Base-by-base conservation (phyloP, 768 basidiomycete genomes). In the Chalciporus sphaerocephalus region DNA sequence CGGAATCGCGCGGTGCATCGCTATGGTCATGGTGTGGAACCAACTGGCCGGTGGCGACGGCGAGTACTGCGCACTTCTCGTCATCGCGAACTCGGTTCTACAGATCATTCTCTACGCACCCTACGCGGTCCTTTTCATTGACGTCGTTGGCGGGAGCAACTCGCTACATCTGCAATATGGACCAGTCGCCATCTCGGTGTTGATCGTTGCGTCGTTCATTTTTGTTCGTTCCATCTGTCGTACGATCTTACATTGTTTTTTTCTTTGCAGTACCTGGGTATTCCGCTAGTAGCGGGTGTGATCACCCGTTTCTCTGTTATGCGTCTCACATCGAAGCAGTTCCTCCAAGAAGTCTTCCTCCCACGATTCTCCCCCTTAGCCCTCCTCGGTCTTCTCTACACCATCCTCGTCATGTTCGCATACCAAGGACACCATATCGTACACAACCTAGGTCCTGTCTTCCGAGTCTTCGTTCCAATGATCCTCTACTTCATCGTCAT, bases 11-110 rank as follows among this genome's bases (percentile, higher is more conserved):
- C 53, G 57, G 15, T 64, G 57, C 21, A 62, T 62, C 44, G 81
- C 83, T 3, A 84, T 83, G 83, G 84, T 87, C 49, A 78, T 87
- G 70, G 84, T 92, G 35, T 91, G 88, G 89, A 87, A 85, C 54
- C 74, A 79, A 40, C 73, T 92, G 6, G 86, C 85, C 0, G 61
- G 72, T 28, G 88, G 89, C 5, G 79, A 91, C 53, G 53, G 55
- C 17, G 74, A 90, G 46, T 85, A 86, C 54, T 88, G 87, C 52
- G 88, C 85, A 15, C 81, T 91, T 52, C 69, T 92, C 6, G 88
- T 92, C 37, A 81, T 87, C 37, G 65, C 89, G 58, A 92, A 94
- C 59, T 85, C 87, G 4, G 52, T 85, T 5, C 68, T 94, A 27
- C 91, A 92, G 62, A 86, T 91, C 23, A 64, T 82, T 3, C 72